Conservation (phyloP, 2,329 filamentous ascomycete genomes). For the Paecilomyces formosus region DNA sequence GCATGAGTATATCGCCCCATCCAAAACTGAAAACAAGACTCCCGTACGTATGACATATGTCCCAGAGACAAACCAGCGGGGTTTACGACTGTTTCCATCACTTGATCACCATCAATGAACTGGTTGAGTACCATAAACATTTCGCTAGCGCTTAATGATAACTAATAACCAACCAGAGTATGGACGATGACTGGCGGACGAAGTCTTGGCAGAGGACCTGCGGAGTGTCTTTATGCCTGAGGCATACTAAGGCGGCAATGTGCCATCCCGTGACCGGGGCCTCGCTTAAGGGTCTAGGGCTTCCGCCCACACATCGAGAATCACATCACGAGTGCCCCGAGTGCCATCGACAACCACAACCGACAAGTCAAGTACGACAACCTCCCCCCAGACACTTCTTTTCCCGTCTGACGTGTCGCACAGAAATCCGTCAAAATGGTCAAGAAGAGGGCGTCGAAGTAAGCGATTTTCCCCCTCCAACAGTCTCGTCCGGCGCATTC, state of each 20-base stretch:
- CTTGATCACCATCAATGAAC: neutral
- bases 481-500: slow-evolving; percentile 1
- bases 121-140: too few relatives aligned
- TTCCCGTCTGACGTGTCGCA: slow-evolving; percentile 25
- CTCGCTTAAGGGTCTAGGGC: slow-evolving; percentile 35
- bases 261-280: slow-evolving; percentile 18
- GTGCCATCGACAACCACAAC: slow-evolving; percentile 32
- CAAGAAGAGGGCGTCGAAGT: slow-evolving; percentile 71
- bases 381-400: slow-evolving; percentile 13
- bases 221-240: slow-evolving; percentile 7
- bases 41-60: neutral
- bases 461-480: slow-evolving; percentile 32
- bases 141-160: too few relatives aligned
- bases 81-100: neutral
- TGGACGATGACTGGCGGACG: neutral
- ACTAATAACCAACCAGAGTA: too few relatives aligned
- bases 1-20: neutral
- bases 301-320: slow-evolving; percentile 28
- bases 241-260: neutral
- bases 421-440: slow-evolving; percentile 57
- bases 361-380: slow-evolving; percentile 31
- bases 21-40: neutral
- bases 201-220: neutral
- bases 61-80: neutral
- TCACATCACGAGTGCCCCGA: slow-evolving; percentile 22